Evolutionary conservation across 129 eudicot genomes (phyloP), one percentile per base, ranked within the genome.

Genomic region (Centella asiatica): DNA sequence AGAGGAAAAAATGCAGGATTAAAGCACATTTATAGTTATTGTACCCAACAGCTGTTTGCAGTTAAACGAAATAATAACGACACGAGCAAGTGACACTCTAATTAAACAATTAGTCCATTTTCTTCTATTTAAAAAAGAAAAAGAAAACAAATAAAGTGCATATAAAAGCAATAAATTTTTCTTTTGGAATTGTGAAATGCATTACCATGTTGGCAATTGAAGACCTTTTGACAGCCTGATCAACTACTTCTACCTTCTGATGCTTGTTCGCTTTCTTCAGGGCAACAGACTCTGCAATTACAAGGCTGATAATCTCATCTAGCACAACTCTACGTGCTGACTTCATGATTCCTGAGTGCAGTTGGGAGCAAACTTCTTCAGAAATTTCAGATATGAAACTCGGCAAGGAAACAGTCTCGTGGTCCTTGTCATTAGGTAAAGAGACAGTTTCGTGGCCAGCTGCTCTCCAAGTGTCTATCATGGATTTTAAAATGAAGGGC

Each of bases 301-400:
- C 56, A 65, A 61, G 72, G 53, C 94, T 78, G 51, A 87, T 80
- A 59, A 92, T 85, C 77, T 84, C 99, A 78, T 92, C 96, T 56
- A 92, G 74, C 67, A 87, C 28, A 65, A 76, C 69, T 75, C 79
- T 80, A 69, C 85, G 90, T 24, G 99, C 86, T 28, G 96, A 66
- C 78, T 78, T 92, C 95, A 92, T 79, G 48, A 87, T 85, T 51
- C 85, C 95, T 63, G 70, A 68, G 66, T 87, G 99, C 67, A 92
- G 77, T 61, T 92, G 96, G 18, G 82, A 79, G 56, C 86, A 85
- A 66, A 87, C 76, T 60, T 84, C 88, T 42, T 84, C 90, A 51
- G 99, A 80, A 45, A 87, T 69, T 63, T 78, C 81, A 66, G 72
- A 44, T 56, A 77, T 46, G 44, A 90, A 79, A 54, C 69, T 60